These are phyloP conservation scores for Septoria linicola DNA, from an alignment of 2,329 filamentous ascomycete genomes.

Conservation along the genomic window DNA sequence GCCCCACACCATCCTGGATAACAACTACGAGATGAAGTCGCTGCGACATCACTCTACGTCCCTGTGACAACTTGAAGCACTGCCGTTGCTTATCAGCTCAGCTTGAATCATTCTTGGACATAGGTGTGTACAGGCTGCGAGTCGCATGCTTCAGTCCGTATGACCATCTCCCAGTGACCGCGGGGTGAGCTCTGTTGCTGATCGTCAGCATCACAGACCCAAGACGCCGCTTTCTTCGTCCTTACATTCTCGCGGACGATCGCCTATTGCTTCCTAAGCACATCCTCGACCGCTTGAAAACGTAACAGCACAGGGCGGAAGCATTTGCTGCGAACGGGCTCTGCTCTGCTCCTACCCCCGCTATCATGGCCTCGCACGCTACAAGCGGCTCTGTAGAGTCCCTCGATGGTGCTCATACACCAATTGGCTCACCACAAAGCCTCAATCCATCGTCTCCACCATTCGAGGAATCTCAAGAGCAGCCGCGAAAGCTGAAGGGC, in stretches of 20 bases:
- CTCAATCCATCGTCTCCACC: slow-evolving; percentile 32
- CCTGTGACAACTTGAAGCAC: no score
- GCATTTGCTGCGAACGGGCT: no score
- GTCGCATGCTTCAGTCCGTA: slow-evolving; percentile 11
- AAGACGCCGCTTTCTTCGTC: no score
- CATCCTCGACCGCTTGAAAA: no score
- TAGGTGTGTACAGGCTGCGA: no score
- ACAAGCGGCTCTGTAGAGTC: slow-evolving; percentile 24
- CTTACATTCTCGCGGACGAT: neutral
- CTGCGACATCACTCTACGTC: no score
- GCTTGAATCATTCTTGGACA: no score
- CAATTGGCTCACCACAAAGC: slow-evolving; percentile 20
- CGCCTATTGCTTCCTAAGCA: neutral
- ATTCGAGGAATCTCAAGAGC: slow-evolving; percentile 35
- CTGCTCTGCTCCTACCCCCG: no score
- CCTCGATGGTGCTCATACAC: slow-evolving; percentile 18
- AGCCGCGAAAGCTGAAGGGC: slow-evolving; percentile 61
- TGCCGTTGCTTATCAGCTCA: no score
- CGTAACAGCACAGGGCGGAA: no score
- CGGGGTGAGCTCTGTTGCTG: neutral
- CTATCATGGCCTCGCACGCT: slow-evolving; percentile 15
- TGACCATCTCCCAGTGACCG: neutral
- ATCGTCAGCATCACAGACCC: slow-evolving; percentile 7
- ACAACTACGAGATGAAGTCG: no score
- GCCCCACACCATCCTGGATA: no score